Conservation (phyloP, 257 asterid species). For the Phtheirospermum japonicum region DNA sequence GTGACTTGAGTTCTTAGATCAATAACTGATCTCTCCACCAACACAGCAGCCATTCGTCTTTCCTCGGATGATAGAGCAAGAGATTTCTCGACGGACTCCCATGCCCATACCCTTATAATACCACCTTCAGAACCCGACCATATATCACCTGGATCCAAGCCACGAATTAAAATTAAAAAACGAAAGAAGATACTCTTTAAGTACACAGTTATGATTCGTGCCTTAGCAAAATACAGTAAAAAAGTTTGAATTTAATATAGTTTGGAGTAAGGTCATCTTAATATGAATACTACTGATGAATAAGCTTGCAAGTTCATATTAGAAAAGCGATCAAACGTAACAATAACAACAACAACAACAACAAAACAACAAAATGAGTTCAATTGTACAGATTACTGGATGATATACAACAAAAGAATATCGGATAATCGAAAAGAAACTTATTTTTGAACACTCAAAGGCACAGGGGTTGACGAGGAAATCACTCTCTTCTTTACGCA, state of each 20-base stretch:
- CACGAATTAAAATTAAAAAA: constrained; percentile 13
- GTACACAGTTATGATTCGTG: not conserved
- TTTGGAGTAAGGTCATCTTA: too few species aligned
- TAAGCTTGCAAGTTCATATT: not conserved
- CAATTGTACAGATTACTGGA: not conserved
- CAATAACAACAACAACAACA: too few species aligned
- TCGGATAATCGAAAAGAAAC: not conserved
- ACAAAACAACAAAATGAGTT: not conserved
- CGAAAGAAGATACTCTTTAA: not conserved
- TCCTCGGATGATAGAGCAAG: constrained; percentile 66
- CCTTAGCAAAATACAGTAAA: too few species aligned
- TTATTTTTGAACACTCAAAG: too few species aligned
- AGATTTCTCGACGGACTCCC: constrained; percentile 80
- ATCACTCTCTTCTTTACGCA: too few species aligned
- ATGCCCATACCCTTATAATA: constrained; percentile 67
- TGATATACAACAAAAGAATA: not conserved
- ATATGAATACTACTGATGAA: not conserved
- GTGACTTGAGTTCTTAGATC: constrained; percentile 83
- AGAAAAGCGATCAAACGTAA: too few species aligned
- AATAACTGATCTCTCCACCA: constrained; percentile 67
- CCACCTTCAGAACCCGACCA: constrained; percentile 93
- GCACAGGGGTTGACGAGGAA: too few species aligned
- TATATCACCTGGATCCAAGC: constrained; percentile 61
- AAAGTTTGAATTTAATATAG: too few species aligned
- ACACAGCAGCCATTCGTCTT: constrained; percentile 75